These are phyloP conservation scores for Diplotaxis tenuifolia DNA, from an alignment of 345 rosid genomes.

Conservation along the genomic window DNA sequence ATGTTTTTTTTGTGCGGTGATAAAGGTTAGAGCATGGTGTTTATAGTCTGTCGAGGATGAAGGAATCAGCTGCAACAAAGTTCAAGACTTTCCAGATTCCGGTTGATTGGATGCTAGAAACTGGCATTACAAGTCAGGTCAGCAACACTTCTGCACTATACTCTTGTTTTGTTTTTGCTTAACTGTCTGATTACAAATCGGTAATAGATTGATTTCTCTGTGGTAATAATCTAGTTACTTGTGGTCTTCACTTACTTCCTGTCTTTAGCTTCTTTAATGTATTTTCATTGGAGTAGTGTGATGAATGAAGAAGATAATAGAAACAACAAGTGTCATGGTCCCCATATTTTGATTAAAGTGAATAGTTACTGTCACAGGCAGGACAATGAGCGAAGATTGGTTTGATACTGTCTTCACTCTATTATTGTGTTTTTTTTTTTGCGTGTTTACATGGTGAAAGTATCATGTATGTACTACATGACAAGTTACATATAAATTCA, in stretches of 20 bases:
- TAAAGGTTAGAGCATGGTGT: slow-evolving; percentile 85
- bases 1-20: background rate
- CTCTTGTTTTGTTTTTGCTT: background rate
- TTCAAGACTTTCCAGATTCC: slow-evolving; percentile 76
- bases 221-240: background rate
- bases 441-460: slow-evolving; percentile 30
- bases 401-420: slow-evolving; percentile 28
- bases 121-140: slow-evolving; percentile 89
- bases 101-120: slow-evolving; percentile 91
- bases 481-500: slow-evolving; percentile 7
- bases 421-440: slow-evolving; percentile 13
- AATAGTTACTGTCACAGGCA: slow-evolving; percentile 8
- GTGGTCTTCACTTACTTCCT: background rate
- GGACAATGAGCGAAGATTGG: slow-evolving; percentile 1
- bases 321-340: slow-evolving; percentile 31
- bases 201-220: background rate
- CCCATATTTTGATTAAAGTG: slow-evolving; percentile 27
- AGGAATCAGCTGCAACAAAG: slow-evolving; percentile 74
- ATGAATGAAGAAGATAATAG: slow-evolving; percentile 1
- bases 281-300: slow-evolving; percentile 13
- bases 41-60: slow-evolving; percentile 83
- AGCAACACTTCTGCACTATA: background rate
- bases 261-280: background rate
- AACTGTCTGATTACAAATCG: background rate
- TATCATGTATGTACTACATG: slow-evolving; percentile 29